phyloP scores from a whole-genome alignment of 176 grass and related monocot species.

The Miscanthus lutarioriparius region DNA sequence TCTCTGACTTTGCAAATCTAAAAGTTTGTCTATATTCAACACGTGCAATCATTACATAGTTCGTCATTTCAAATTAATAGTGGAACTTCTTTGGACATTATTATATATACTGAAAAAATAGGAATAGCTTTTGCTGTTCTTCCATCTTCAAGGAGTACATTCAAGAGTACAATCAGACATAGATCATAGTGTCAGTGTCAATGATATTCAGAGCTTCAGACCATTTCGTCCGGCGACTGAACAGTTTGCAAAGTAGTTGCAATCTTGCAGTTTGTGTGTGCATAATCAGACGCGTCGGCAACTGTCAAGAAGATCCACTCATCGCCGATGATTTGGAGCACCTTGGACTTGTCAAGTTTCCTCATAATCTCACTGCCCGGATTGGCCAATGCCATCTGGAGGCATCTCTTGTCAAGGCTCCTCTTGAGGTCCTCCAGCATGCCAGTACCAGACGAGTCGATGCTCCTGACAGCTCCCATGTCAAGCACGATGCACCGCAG shows the following conservation, averaged over 20 bases:
- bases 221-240: slow-evolving; percentile 36
- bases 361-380: slow-evolving; percentile 80
- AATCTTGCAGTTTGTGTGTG: slow-evolving; percentile 38
- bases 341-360: slow-evolving; percentile 68
- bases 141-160: neutral
- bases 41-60: too few species aligned
- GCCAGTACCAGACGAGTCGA: slow-evolving; percentile 68
- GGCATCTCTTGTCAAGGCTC: slow-evolving; percentile 35
- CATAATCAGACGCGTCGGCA: slow-evolving; percentile 56
- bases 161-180: neutral
- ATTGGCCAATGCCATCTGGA: slow-evolving; percentile 72
- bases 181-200: neutral
- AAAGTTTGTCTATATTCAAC: too few species aligned
- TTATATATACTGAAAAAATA: neutral
- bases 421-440: slow-evolving; percentile 72
- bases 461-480: slow-evolving; percentile 69
- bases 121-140: neutral
- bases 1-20: too few species aligned
- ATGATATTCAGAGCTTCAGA: slow-evolving; percentile 35
- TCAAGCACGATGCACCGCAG: slow-evolving; percentile 65
- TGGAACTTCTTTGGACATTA: neutral
- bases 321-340: slow-evolving; percentile 54
- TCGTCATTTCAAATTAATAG: neutral
- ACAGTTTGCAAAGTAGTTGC: neutral
- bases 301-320: slow-evolving; percentile 78